Conservation (phyloP, 2,329 filamentous ascomycete genomes). For the Ophiostoma ulmi region DNA sequence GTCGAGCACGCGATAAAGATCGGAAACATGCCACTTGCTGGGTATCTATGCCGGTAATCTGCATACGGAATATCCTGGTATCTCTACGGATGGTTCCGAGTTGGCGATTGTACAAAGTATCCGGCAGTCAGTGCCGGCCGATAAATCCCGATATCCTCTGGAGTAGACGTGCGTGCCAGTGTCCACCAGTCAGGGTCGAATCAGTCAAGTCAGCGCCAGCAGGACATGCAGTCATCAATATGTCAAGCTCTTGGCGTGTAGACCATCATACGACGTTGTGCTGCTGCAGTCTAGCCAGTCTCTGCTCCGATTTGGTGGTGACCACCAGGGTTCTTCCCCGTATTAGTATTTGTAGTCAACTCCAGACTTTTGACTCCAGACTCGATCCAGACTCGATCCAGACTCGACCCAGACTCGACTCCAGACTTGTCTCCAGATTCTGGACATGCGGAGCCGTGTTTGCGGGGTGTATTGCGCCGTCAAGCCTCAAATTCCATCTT, state of each 20-base stretch:
- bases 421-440: neutral
- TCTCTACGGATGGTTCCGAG: neutral
- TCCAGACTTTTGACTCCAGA: no score
- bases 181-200: no score
- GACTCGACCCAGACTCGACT: neutral
- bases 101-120: neutral
- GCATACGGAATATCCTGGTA: no score
- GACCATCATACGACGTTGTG: neutral
- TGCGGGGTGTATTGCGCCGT: neutral
- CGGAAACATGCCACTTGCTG: neutral
- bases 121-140: neutral
- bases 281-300: no score
- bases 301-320: no score
- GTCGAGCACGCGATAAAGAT: neutral
- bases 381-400: neutral
- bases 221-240: neutral
- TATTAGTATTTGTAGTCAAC: neutral
- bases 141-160: neutral
- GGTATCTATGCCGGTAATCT: no score
- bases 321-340: neutral
- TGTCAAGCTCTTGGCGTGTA: neutral
- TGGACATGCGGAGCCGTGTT: slow-evolving; percentile 3
- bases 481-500: neutral
- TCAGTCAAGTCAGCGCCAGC: neutral
- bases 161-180: no score